phyloP scores from a whole-genome alignment of 768 basidiomycete species.

The Boletellus sp. region DNA sequence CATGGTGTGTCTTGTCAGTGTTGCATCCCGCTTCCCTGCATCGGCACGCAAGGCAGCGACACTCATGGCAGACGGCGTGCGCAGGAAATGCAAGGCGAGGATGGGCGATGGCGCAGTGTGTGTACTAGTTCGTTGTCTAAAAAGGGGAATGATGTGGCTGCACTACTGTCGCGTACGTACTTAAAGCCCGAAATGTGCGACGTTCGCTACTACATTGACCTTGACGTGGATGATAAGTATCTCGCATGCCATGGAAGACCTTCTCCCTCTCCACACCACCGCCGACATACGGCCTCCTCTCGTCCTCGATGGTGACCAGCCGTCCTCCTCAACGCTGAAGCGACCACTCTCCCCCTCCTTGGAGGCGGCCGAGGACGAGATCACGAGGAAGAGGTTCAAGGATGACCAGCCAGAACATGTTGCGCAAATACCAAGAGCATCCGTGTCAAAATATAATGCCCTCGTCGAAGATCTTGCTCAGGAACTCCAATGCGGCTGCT shows the following conservation, averaged over 20 bases:
- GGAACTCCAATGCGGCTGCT: constrained; percentile 84
- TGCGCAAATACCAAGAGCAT: constrained; percentile 10
- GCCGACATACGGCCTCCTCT: constrained; percentile 5
- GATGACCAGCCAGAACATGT: constrained; percentile 35
- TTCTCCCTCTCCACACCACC: background rate
- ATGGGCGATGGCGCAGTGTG: background rate
- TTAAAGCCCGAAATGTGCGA: constrained; percentile 21
- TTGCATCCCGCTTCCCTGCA: constrained; percentile 8
- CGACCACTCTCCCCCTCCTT: constrained; percentile 61
- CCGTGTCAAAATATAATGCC: constrained; percentile 19
- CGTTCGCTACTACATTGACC: constrained; percentile 12
- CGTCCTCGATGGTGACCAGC: constrained; percentile 8
- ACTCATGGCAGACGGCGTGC: constrained; percentile 34
- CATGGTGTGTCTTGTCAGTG: constrained; percentile 62
- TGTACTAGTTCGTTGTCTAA: constrained; percentile 14
- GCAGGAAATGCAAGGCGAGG: too few species aligned
- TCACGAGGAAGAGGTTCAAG: constrained; percentile 59
- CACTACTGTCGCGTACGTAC: constrained; percentile 16
- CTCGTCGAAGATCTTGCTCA: constrained; percentile 63
- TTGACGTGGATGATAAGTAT: constrained; percentile 16
- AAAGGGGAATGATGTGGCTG: constrained; percentile 26
- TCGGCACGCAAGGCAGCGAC: constrained; percentile 43
- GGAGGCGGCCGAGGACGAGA: constrained; percentile 44
- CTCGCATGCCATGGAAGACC: constrained; percentile 17
- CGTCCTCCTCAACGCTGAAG: constrained; percentile 40